These are phyloP conservation scores for Pyrenopolyporus hunteri DNA, from an alignment of 495 filamentous ascomycete species.

Conservation along the genomic window DNA sequence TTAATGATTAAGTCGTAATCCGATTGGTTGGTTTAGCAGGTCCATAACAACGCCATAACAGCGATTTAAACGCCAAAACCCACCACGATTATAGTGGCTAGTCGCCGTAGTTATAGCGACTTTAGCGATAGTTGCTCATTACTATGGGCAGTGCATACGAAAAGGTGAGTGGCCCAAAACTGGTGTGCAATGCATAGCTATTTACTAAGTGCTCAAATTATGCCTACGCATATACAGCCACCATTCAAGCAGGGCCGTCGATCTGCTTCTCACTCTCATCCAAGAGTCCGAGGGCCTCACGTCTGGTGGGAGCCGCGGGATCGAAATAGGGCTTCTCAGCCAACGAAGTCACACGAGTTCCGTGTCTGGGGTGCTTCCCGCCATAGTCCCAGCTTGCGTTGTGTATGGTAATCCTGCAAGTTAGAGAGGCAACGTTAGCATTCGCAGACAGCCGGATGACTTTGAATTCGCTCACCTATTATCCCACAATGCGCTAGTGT, in stretches of 20 bases:
- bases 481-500: constrained; percentile 68
- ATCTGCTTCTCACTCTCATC: constrained; percentile 47
- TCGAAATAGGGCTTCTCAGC: constrained; percentile 71
- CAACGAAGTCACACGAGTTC: constrained; percentile 67
- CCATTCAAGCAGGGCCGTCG: constrained; percentile 31
- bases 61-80: no score
- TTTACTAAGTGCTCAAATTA: no score
- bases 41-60: no score
- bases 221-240: not conserved
- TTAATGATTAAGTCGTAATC: no score
- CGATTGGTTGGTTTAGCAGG: no score
- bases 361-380: constrained; percentile 65
- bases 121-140: no score
- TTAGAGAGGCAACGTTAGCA: not conserved
- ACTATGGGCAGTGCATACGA: no score
- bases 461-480: constrained; percentile 55
- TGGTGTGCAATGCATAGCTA: no score
- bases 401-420: constrained; percentile 67
- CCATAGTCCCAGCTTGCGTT: constrained; percentile 73
- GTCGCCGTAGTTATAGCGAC: no score
- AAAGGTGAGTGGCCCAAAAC: no score
- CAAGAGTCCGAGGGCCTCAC: constrained; percentile 62
- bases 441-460: not conserved
- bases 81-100: no score
- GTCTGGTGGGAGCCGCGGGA: constrained; percentile 60